Percentiles rank a stretch among this genome's conserved stretches.
Evolutionary conservation across 768 basidiomycete species (phyloP).

Genomic region (Lyophyllum shimeji): DNA sequence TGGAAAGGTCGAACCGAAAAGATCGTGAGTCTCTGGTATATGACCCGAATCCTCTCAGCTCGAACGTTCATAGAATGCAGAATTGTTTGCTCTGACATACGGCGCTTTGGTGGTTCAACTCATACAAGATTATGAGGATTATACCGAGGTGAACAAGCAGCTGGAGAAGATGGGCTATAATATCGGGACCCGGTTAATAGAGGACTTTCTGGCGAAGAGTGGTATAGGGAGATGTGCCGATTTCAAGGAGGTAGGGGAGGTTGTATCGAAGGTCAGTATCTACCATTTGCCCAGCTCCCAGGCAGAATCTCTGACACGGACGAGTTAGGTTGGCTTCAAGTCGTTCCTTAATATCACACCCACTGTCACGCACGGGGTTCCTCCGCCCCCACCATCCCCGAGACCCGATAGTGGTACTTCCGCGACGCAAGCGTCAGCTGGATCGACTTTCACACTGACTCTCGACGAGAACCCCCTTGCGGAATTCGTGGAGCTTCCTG

Average conservation of each 20-base stretch:
- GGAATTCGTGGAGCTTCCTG: slow-evolving; percentile 96
- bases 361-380: slow-evolving; percentile 64
- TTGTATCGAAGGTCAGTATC: slow-evolving; percentile 79
- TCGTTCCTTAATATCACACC: slow-evolving; percentile 94
- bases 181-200: slow-evolving; percentile 93
- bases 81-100: slow-evolving; percentile 95
- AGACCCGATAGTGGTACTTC: slow-evolving; percentile 43
- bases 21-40: slow-evolving; percentile 59
- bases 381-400: slow-evolving; percentile 51
- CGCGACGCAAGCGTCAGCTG: slow-evolving; percentile 41
- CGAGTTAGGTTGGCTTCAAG: slow-evolving; percentile 89
- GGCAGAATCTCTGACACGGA: neutral
- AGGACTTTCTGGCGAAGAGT: slow-evolving; percentile 95
- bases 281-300: neutral
- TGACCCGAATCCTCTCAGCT: slow-evolving; percentile 1
- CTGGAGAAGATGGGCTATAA: slow-evolving; percentile 99
- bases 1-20: slow-evolving; percentile 96
- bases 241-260: slow-evolving; percentile 94
- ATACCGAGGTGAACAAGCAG: slow-evolving; percentile 91
- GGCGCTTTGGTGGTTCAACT: slow-evolving; percentile 97
- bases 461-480: slow-evolving; percentile 96
- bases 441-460: slow-evolving; percentile 75
- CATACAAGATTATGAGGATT: slow-evolving; percentile 99
- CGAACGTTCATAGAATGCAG: slow-evolving; percentile 74
- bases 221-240: slow-evolving; percentile 90